Evolutionary conservation across 2,329 filamentous ascomycete genomes (phyloP), one percentile per base, ranked within the genome.

Genomic region (Neophaeococcomyces mojaviensis): DNA sequence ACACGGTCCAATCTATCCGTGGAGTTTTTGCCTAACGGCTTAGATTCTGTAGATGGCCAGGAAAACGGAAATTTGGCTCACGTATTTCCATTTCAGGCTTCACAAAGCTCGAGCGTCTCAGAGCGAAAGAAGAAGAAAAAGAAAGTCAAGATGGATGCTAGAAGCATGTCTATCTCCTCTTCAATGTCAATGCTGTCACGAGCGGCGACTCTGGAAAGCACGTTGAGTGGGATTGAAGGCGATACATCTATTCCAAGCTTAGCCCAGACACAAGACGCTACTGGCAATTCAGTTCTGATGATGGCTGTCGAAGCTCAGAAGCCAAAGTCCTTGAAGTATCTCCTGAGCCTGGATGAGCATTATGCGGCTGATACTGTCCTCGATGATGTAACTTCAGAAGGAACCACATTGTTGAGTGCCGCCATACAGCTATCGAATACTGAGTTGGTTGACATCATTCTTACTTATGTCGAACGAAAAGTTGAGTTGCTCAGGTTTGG

Each of bases 51-150:
- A 45, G 77, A 77, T 1, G 74, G 75, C 1, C 52, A 51, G 2
- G 51, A 52, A 34, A 33, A 40, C 30, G 55, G 53, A 24, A 76
- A 73, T 3, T 68, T 97, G 3, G 77, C 83, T 43, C 90, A 97
- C 60, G 88, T 97, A 1, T 96, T 96, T 56, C 90, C 89, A 0
- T 97, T 95, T 52, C 86, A 94, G 61, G 77, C 75, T 46, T 77
- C 78, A 49, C 63, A 68, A 35, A 33, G 16, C 16, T 72, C 59
- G 26, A 60, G 63, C 2, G 64, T 68, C 2, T 38, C 49, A 7
- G 42, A 50, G 35, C 49, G 66, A 18, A 63, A 64, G 40, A 61
- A 63, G 34, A 62, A 64, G 12, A 94, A 92, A 64, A 87, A 92
- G 64, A 87, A 77, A 55, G 90, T 97, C 1, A 86, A 88, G 0